Evolutionary conservation across 768 basidiomycete genomes (phyloP), one percentile per base, ranked within the genome.

Genomic region (Mycena venus): DNA sequence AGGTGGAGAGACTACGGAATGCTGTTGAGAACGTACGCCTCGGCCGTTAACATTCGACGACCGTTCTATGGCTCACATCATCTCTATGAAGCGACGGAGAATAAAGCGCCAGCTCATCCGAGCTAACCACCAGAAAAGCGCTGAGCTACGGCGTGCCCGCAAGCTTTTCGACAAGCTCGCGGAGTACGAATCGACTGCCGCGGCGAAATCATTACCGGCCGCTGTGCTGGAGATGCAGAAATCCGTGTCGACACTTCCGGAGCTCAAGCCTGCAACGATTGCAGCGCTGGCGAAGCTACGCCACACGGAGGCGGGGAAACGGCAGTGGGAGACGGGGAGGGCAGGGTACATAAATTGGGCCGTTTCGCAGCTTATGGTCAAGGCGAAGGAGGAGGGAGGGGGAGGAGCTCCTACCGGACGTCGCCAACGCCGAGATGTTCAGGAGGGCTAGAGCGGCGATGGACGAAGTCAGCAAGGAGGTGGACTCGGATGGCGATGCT

Each of bases 341-440:
- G 87, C 88, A 1, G 95, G 94, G 6, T 97, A 96, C 81, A 79
- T 93, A 6, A 91, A 91, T 72, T 97, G 96, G 96, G 95, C 93
- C 0, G 85, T 91, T 1, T 85, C 85, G 23, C 90, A 91, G 80
- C 81, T 94, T 10, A 75, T 94, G 53, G 76, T 76, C 63, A 81
- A 78, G 58, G 79, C 81, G 15, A 81, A 72, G 68, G 77, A 77
- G 29, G 80, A 75, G 19, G 78, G 61, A 34, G 79, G 72, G n/a
- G 34, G 70, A 72, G 8, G 68, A 75, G 62, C 62, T 68, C 14
- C 42, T 77, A 11, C 72, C 75, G 3, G 75, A 77, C n/a, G 23
- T 77, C 17, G 72, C 64, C 2, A 77, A 71, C 27, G 66, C 70
- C 3, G 72, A 77, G 31, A 55, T 66, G 64, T 68, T 62, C 14